Evolutionary conservation across 345 rosid genomes (phyloP), one percentile per base, ranked within the genome.

Genomic region (Triadica sebifera): DNA sequence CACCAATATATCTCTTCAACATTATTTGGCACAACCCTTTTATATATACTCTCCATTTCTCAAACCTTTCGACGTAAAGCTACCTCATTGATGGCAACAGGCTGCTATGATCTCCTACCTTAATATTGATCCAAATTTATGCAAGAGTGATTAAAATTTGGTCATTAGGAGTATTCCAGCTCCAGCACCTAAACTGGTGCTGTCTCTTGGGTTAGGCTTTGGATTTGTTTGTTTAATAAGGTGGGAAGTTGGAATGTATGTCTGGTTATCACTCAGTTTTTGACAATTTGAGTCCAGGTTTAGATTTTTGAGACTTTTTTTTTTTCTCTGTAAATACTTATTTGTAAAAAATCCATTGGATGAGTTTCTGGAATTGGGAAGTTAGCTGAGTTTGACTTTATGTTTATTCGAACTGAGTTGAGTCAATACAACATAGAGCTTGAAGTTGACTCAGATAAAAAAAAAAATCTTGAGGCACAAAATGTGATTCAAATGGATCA

Each of bases 71-170:
- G 91, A 22, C 37, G 87, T 91, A 8, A 90, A 78, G 63, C 80
- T 87, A 0, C n/a, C n/a, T n/a, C 95, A 92, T 45, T 90, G 67
- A 93, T 85, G 64, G 76, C 86, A 56, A 39, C 90, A 95, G 10
- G 94, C 96, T 38, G 87, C 97, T 77, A 88, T 93, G 79, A 93
- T 84, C 88, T 91, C 97, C 75, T 91, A 90, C 84, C 46, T 80
- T 84, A 53, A 53, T 53, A n/a, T 53, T 53, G 57, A 53, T 53
- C 6, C 1, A 17, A 53, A 17, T 17, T 0, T 43, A 1, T 43
- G 1, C 46, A 43, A 5, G 46, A 8, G 46, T 43, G 9, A 43
- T 43, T 43, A 1, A 43, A 4, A 43, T 43, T 29, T 43, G 46
- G 46, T 8, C 9, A 8, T 4, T 39, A 39, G 43, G 6, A 39